phyloP scores from a whole-genome alignment of 2,329 filamentous ascomycete species.

The Penicillium sp. region DNA sequence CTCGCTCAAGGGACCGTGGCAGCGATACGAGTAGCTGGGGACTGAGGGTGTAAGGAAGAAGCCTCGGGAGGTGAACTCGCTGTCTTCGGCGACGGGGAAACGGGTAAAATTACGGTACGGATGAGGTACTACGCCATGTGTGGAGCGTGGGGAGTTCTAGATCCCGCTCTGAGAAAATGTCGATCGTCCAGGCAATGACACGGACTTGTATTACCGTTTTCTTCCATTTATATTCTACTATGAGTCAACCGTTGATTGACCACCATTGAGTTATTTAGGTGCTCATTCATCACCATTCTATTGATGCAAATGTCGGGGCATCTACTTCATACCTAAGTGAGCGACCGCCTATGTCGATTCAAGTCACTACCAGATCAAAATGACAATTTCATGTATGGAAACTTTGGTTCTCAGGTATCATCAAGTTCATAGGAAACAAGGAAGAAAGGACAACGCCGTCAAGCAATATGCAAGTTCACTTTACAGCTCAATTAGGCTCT shows the following conservation, averaged over 20 bases:
- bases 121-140: not conserved
- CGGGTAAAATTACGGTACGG: constrained; percentile 10
- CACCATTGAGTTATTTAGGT: too few species aligned
- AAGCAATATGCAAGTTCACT: constrained; percentile 8
- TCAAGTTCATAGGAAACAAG: constrained; percentile 4
- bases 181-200: not conserved
- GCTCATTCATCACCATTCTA: too few species aligned
- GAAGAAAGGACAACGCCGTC: constrained; percentile 2
- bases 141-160: not conserved
- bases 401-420: constrained; percentile 22
- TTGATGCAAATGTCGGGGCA: too few species aligned
- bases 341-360: too few species aligned
- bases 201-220: too few species aligned
- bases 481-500: constrained; percentile 27
- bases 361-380: not conserved
- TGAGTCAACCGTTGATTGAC: too few species aligned
- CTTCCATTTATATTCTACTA: too few species aligned
- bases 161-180: not conserved
- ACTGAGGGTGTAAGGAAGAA: constrained; percentile 2
- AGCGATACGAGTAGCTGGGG: not conserved
- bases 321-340: too few species aligned
- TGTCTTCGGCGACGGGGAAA: constrained; percentile 18
- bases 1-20: constrained; percentile 7
- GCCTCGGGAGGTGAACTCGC: constrained; percentile 8
- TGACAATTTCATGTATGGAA: constrained; percentile 6